Evolutionary conservation across 202 grass and related monocot genomes (phyloP).

Genomic region (Carex sylvatica): DNA sequence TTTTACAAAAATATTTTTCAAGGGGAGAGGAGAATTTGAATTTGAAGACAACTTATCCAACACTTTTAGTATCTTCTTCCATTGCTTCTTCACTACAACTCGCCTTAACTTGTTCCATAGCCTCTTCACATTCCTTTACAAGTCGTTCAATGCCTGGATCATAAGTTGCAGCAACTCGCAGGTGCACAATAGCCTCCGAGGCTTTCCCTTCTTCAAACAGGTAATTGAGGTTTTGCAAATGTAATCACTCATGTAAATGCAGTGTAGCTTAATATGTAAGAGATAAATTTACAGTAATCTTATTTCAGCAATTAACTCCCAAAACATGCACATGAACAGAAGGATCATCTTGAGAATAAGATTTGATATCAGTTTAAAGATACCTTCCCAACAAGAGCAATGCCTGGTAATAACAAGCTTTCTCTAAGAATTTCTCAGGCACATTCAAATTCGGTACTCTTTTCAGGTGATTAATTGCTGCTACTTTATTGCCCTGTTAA

Average conservation of each 20-base stretch:
- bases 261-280: not conserved
- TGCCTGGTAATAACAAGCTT: conserved; percentile 58
- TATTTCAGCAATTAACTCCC: not conserved
- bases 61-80: conserved; percentile 19
- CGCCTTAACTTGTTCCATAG: conserved; percentile 21
- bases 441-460: conserved; percentile 72
- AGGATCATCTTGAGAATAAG: not conserved
- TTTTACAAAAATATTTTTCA: too few relatives aligned
- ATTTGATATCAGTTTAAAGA: conserved; percentile 9
- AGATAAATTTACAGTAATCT: not conserved
- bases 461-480: conserved; percentile 60
- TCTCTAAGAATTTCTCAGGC: conserved; percentile 56
- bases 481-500: conserved; percentile 64
- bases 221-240: conserved; percentile 44
- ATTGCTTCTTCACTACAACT: conserved; percentile 8
- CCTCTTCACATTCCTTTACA: conserved; percentile 67
- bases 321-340: not conserved
- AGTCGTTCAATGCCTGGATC: conserved; percentile 49
- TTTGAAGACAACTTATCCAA: conserved; percentile 9
- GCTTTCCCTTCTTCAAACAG: conserved; percentile 55
- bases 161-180: conserved; percentile 54
- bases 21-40: not conserved
- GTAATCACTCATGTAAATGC: not conserved
- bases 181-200: conserved; percentile 66
- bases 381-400: conserved; percentile 69